Percentiles rank a stretch among this genome's conserved stretches.
These are phyloP conservation scores for Alternaria gaisen DNA, from an alignment of 2,329 filamentous ascomycete genomes.

Conservation along the genomic window DNA sequence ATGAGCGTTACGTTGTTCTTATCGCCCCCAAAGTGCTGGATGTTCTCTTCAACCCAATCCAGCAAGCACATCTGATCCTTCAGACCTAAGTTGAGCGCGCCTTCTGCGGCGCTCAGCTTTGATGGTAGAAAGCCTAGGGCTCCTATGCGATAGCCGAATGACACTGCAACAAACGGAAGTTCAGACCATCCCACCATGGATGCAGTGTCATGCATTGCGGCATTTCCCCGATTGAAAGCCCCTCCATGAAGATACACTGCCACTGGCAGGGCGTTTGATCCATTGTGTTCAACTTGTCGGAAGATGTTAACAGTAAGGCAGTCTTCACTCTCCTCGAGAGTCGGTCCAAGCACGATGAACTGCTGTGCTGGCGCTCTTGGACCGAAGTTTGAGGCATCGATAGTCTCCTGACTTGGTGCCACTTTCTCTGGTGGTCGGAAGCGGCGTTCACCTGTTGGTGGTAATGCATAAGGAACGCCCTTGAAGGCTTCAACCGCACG, in stretches of 20 bases:
- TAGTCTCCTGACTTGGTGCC: constrained; percentile 10
- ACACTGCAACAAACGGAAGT: constrained; percentile 63
- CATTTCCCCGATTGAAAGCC: constrained; percentile 59
- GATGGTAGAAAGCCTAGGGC: constrained; percentile 21
- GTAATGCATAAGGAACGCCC: constrained; percentile 31
- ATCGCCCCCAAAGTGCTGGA: constrained; percentile 42
- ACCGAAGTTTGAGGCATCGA: constrained; percentile 29
- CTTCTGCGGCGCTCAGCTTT: constrained; percentile 42
- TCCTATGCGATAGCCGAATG: constrained; percentile 34
- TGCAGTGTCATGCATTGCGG: constrained; percentile 64
- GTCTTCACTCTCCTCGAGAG: constrained; percentile 30
- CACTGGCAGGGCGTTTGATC: constrained; percentile 21
- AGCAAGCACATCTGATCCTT: constrained; percentile 41
- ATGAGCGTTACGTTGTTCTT: constrained; percentile 32
- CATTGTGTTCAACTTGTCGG: constrained; percentile 16
- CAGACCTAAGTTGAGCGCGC: constrained; percentile 32
- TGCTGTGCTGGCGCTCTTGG: constrained; percentile 30
- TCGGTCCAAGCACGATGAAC: constrained; percentile 22
- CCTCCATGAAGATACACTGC: constrained; percentile 69
- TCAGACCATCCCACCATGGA: constrained; percentile 66
- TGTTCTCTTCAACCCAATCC: constrained; percentile 57
- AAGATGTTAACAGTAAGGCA: constrained; percentile 35
- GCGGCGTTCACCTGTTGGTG: constrained; percentile 28
- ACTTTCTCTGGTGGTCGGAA: constrained; percentile 32
- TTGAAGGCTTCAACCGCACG: constrained; percentile 25